Conservation (phyloP, 2,329 filamentous ascomycete genomes). For the Xylaria sp. region DNA sequence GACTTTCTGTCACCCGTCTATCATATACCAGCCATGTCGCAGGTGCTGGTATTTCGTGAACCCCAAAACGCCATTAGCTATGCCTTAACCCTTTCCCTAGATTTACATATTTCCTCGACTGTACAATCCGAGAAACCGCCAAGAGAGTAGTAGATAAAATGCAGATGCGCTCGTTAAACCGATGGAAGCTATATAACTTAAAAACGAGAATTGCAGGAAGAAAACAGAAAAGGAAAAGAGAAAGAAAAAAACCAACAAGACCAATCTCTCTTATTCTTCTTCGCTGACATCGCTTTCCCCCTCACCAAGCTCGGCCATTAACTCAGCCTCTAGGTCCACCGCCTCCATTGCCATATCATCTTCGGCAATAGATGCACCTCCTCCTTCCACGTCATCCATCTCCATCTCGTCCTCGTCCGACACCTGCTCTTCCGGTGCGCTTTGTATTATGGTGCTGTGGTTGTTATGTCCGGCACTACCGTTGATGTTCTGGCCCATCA, state of each 20-base stretch:
- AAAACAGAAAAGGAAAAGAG: background rate
- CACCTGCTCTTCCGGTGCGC: constrained; percentile 43
- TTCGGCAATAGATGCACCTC: constrained; percentile 43
- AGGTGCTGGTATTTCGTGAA: constrained; percentile 13
- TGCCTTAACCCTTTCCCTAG: constrained; percentile 16
- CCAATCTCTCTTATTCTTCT: constrained; percentile 44
- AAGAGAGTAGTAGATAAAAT: constrained; percentile 17
- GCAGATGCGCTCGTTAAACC: constrained; percentile 18
- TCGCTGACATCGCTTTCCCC: constrained; percentile 51
- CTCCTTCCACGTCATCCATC: constrained; percentile 48
- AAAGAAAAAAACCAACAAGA: background rate
- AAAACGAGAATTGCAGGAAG: background rate
- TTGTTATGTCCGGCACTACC: constrained; percentile 33
- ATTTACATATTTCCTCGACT: background rate
- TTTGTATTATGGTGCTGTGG: constrained; percentile 34
- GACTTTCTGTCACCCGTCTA: constrained; percentile 1
- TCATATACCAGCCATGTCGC: constrained; percentile 5
- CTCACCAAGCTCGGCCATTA: constrained; percentile 46
- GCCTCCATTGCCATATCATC: constrained; percentile 47
- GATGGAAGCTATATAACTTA: constrained; percentile 3
- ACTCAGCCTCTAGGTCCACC: constrained; percentile 48
- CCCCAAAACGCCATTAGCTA: constrained; percentile 25
- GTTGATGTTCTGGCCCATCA: constrained; percentile 44
- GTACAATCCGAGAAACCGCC: constrained; percentile 12
- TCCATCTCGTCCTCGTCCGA: constrained; percentile 50